These are phyloP conservation scores for Hypoxylon sp. DNA, from an alignment of 2,329 filamentous ascomycete species.

Conservation along the genomic window DNA sequence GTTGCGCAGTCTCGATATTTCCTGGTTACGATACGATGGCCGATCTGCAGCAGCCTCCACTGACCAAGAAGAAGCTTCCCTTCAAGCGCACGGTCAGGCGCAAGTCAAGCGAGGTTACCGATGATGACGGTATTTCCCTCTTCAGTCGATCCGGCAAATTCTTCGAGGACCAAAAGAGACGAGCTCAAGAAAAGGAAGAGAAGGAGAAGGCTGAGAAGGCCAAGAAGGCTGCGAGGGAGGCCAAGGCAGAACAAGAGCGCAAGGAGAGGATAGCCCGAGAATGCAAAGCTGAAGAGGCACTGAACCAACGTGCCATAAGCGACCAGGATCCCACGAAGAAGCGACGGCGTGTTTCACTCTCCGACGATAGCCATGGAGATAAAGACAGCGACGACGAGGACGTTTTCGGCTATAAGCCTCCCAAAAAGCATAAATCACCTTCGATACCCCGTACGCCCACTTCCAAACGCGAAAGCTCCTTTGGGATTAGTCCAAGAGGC, in stretches of 20 bases:
- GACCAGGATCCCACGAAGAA: conserved; percentile 45
- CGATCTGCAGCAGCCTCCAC: conserved; percentile 48
- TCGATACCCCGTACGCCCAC: conserved; percentile 33
- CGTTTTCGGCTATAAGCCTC: conserved; percentile 32
- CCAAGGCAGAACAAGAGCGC: conserved; percentile 48
- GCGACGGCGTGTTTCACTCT: conserved; percentile 40
- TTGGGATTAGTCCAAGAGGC: conserved; percentile 9
- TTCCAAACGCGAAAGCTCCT: conserved; percentile 30
- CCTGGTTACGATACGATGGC: conserved; percentile 50
- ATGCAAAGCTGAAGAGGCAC: conserved; percentile 32
- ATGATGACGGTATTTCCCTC: conserved; percentile 60
- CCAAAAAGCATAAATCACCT: conserved; percentile 42
- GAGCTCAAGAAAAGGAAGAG: conserved; percentile 47
- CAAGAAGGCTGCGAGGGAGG: conserved; percentile 37
- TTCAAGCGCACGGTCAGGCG: conserved; percentile 66
- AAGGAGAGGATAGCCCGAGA: conserved; percentile 44
- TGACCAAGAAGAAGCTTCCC: conserved; percentile 60
- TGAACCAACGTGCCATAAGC: conserved; percentile 23
- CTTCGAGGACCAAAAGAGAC: conserved; percentile 60
- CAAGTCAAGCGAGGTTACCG: conserved; percentile 50
- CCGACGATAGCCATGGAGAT: conserved; percentile 10
- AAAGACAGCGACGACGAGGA: conserved; percentile 33
- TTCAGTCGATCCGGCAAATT: conserved; percentile 67
- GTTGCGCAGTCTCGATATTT: neutral
- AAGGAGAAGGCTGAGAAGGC: conserved; percentile 36